A percentile compares a stretch with the other conserved stretches of the same genome.
Conservation (phyloP, 2,329 filamentous ascomycete species). For the Sphaerulina vaccinii region DNA sequence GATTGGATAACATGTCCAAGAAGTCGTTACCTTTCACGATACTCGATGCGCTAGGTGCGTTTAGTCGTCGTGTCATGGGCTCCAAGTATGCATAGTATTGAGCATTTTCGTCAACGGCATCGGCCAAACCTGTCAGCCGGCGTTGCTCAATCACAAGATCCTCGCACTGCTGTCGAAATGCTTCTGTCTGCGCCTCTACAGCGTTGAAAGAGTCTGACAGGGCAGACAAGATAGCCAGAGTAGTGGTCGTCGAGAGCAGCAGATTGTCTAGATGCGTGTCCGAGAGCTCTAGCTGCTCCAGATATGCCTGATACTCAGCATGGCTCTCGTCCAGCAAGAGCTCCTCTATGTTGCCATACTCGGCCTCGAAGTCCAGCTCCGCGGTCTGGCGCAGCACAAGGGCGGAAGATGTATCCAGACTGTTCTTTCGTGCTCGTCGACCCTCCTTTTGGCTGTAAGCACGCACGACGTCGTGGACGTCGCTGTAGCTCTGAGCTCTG, state of each 20-base stretch:
- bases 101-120: slow-evolving; percentile 84
- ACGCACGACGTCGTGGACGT: slow-evolving; percentile 67
- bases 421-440: slow-evolving; percentile 42
- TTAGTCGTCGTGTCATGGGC: slow-evolving; percentile 81
- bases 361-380: slow-evolving; percentile 58
- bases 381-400: slow-evolving; percentile 31
- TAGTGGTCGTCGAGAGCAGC: slow-evolving; percentile 71
- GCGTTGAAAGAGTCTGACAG: slow-evolving; percentile 83
- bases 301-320: slow-evolving; percentile 81
- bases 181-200: slow-evolving; percentile 87
- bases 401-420: slow-evolving; percentile 19
- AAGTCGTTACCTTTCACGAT: slow-evolving; percentile 83
- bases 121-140: slow-evolving; percentile 72
- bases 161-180: slow-evolving; percentile 89
- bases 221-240: slow-evolving; percentile 71
- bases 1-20: slow-evolving; percentile 78
- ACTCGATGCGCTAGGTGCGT: slow-evolving; percentile 84
- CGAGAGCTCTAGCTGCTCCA: slow-evolving; percentile 76
- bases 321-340: slow-evolving; percentile 78
- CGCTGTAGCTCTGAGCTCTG: slow-evolving; percentile 74
- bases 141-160: slow-evolving; percentile 79
- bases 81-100: slow-evolving; percentile 94
- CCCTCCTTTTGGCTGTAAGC: slow-evolving; percentile 57
- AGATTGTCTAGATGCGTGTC: slow-evolving; percentile 79
- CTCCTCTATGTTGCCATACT: slow-evolving; percentile 61